These are phyloP conservation scores for Microsporum ferrugineum DNA, from an alignment of 2,329 filamentous ascomycete species.

Conservation along the genomic window DNA sequence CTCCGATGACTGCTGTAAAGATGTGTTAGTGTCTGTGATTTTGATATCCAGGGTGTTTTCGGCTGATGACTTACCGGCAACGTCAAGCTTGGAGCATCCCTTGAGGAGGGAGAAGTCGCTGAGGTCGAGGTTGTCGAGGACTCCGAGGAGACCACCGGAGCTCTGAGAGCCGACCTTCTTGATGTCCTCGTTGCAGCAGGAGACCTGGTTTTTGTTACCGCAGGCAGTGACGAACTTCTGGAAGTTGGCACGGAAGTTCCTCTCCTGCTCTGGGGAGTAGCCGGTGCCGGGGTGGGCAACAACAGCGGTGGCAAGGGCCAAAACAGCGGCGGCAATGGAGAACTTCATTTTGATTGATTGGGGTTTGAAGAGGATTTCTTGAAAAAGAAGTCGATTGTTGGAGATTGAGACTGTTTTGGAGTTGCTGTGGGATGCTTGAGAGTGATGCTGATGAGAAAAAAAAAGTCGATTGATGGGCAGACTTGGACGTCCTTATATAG, in stretches of 20 bases:
- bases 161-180: constrained; percentile 28
- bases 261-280: constrained; percentile 12
- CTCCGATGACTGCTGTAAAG: background rate
- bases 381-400: constrained; percentile 7
- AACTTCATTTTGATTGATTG: constrained; percentile 17
- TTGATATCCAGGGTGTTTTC: background rate
- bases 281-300: constrained; percentile 10
- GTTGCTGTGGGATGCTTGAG: constrained; percentile 9
- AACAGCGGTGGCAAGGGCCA: constrained; percentile 33
- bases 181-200: constrained; percentile 26
- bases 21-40: background rate
- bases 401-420: constrained; percentile 6
- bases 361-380: constrained; percentile 7
- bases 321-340: constrained; percentile 29
- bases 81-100: constrained; percentile 32
- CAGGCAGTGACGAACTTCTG: constrained; percentile 10
- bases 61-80: constrained; percentile 18
- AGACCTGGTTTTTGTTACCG: constrained; percentile 11
- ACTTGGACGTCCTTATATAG: constrained; percentile 10
- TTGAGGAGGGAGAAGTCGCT: constrained; percentile 30
- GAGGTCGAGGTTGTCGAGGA: constrained; percentile 28
- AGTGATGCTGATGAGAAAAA: constrained; percentile 12
- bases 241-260: constrained; percentile 11
- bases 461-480: constrained; percentile 7
- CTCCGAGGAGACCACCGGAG: constrained; percentile 25